Evolutionary conservation across 495 filamentous ascomycete species (phyloP).

Genomic region (Tuber aestivum): DNA sequence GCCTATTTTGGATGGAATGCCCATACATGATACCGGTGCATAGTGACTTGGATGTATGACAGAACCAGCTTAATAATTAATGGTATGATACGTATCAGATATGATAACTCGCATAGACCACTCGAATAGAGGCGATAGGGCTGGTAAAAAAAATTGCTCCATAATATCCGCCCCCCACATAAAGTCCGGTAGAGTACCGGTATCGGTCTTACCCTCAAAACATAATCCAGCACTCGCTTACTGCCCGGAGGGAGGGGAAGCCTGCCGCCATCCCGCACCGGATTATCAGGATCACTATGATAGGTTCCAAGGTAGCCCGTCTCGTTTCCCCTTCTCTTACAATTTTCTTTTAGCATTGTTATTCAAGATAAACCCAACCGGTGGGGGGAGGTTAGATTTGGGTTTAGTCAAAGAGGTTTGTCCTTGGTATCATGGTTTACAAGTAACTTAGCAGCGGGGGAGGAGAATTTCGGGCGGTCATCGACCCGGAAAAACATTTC

Average conservation of each 20-base stretch:
- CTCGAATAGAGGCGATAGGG: background rate
- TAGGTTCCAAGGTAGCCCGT: background rate
- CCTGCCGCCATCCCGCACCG: background rate
- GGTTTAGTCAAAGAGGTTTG: background rate
- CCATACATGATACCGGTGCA: background rate
- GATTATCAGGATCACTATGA: background rate
- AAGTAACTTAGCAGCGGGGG: background rate
- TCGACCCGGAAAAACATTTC: background rate
- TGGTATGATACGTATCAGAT: too few species aligned
- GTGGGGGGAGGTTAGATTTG: background rate
- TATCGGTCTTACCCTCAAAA: background rate
- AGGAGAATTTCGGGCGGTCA: background rate
- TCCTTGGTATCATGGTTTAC: background rate
- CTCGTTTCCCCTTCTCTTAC: background rate
- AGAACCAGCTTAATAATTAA: background rate
- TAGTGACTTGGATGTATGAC: background rate
- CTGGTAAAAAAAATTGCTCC: background rate
- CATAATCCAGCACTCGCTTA: background rate
- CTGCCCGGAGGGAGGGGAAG: background rate
- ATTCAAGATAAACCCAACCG: background rate
- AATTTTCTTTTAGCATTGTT: background rate
- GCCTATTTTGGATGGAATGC: background rate
- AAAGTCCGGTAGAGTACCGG: background rate
- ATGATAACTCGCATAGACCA: background rate
- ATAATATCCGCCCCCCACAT: background rate